Conservation (phyloP, 345 rosid species). For the Lenwebbia sp. region DNA sequence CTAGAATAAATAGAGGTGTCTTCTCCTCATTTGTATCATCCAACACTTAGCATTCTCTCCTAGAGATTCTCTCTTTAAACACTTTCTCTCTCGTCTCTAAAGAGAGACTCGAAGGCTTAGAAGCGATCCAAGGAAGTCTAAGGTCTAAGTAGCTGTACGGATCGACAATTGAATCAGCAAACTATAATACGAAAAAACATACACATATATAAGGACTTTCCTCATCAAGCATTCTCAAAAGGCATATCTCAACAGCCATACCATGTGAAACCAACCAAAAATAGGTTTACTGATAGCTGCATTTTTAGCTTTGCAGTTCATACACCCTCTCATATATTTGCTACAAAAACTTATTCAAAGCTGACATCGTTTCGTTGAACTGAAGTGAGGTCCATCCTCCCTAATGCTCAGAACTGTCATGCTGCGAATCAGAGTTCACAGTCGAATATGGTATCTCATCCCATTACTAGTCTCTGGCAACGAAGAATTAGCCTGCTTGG, state of each 20-base stretch:
- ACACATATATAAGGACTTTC: neutral
- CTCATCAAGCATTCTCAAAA: neutral
- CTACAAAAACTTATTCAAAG: slow-evolving; percentile 45
- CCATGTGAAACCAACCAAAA: slow-evolving; percentile 73
- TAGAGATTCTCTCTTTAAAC: too few relatives aligned
- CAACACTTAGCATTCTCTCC: too few relatives aligned
- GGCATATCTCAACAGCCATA: slow-evolving; percentile 15
- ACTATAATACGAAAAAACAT: neutral
- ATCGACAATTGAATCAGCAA: neutral
- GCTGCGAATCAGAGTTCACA: slow-evolving; percentile 9
- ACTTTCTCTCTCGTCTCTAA: too few relatives aligned
- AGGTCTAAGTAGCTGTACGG: too few relatives aligned
- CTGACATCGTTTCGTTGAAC: slow-evolving; percentile 42
- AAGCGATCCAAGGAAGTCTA: slow-evolving; percentile 4
- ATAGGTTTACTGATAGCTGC: slow-evolving; percentile 47
- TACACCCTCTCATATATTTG: slow-evolving; percentile 24
- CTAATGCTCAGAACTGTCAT: slow-evolving; percentile 10
- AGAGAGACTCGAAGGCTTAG: neutral
- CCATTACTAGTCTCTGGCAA: slow-evolving; percentile 25
- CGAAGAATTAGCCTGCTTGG: slow-evolving; percentile 11
- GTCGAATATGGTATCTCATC: slow-evolving; percentile 28
- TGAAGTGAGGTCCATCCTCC: slow-evolving; percentile 84
- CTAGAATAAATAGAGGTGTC: too few relatives aligned
- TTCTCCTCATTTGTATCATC: too few relatives aligned
- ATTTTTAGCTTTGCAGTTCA: slow-evolving; percentile 22